Base-by-base conservation (phyloP, 2,329 filamentous ascomycete species). In the Trichoderma guizhouense region DNA sequence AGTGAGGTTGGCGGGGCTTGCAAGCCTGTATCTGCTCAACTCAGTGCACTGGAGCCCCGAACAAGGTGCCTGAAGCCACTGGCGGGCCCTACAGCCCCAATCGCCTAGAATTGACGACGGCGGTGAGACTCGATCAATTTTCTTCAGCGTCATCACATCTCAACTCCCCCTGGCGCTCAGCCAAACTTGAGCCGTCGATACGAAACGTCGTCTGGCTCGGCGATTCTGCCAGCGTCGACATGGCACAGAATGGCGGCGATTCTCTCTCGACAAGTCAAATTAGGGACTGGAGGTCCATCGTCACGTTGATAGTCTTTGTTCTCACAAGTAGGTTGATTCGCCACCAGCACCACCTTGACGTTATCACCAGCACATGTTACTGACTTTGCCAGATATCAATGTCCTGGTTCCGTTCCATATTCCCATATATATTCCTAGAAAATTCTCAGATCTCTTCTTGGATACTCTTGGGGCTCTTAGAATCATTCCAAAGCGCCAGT, bases 361-460 rank as follows among this genome's bases (percentile, higher is more conserved):
- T 11, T n/a, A 43, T 5, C 14, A 1, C 36, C 60, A 47, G 7
- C 32, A 5, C 32, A 12, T 57, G 15, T 43, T 24, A 12, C 61
- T 69, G 30, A 65, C 72, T 26, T 7, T 55, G 15, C 18, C 75
- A 93, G 91, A 93, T 80, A 81, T 92, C 64, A 84, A 89, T 55
- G 91, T 93, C 0, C 84, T 93, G 14, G 92, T 91, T 72, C 91
- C 91, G 0, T 92, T 92, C 73, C 85, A 89, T 71, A 82, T 93
- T 14, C 89, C 90, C 2, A 76, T 93, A 0, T 89, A 84, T 72
- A 63, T 92, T 1, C 91, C 91, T 14, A 82, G 84, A 71, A 71
- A 73, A 32, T 53, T 91, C 5, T 84, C 79, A 71, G 82, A 88
- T 73, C 81, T 76, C 5, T 71, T 87, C 26, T 74, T 87, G 51